Evolutionary conservation across 345 rosid species (phyloP), one percentile per base, ranked within the genome.

Genomic region (Anacardium occidentale): DNA sequence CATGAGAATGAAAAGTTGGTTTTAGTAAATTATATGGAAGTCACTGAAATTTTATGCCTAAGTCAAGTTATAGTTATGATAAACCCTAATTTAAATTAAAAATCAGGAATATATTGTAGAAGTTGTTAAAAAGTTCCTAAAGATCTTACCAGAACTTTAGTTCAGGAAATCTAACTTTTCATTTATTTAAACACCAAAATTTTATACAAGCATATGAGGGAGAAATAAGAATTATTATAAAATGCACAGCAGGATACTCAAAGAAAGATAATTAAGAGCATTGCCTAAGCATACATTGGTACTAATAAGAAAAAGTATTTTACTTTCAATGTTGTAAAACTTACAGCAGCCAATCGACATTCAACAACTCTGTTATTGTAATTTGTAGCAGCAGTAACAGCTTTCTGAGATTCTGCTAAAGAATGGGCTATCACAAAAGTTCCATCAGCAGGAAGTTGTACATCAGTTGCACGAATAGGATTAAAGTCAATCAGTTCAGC

Each of bases 401-500:
- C 98, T 70, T 96, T 96, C 70, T 91, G 93, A 64, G 99, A 96
- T 74, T 93, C 96, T 15, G 98, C 98, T 73, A 96, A 88, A 61
- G 96, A 96, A 79, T 96, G 89, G 21, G 98, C 97, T 63, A 96
- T 93, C 40, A 96, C 88, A 81, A 96, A 96, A 73, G 89, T 90
- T 0, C 98, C 99, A n/a, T 97, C 98, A 70, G 80, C 78, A 79
- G 98, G 99, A 82, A 93, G 98, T 83, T 93, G 76, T 75, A 95
- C 96, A 73, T 95, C 99, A 64, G 98, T 95, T 80, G 96, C 99
- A 17, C 87, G 88, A 61, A 96, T 86, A 69, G 99, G 99, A 68
- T 96, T 96, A 84, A 96, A 96, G 84, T 96, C 99, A 81, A 96
- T 96, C 71, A 96, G 97, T 86, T 96, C 99, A 10, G 99, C 99